These are phyloP conservation scores for Trichoderma breve DNA, from an alignment of 2,329 filamentous ascomycete genomes.

Conservation along the genomic window DNA sequence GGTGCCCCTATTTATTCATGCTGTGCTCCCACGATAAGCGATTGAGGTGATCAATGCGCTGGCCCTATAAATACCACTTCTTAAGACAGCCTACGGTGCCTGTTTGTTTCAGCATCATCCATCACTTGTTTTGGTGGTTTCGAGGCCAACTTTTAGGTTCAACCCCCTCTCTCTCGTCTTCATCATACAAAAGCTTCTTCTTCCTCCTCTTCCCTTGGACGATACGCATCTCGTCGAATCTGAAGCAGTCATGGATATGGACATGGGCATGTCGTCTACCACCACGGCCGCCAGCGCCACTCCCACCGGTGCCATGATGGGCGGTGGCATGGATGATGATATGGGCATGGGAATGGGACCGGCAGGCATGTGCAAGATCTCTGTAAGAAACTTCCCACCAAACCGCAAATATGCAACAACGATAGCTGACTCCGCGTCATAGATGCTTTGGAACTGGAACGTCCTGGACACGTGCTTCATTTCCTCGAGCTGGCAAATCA, in stretches of 20 bases:
- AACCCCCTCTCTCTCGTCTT: background rate
- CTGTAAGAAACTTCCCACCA: conserved; percentile 21
- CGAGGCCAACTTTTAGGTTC: too few species aligned
- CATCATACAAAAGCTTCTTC: background rate
- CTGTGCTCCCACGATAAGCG: conserved; percentile 4
- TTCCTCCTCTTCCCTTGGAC: background rate
- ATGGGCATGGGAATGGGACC: conserved; percentile 29
- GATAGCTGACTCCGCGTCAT: background rate
- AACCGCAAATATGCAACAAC: background rate
- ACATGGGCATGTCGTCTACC: conserved; percentile 4
- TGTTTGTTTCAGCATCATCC: background rate
- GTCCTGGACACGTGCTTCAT: conserved; percentile 71
- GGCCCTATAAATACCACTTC: background rate
- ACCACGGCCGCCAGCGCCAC: conserved; percentile 14
- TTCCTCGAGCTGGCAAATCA: conserved; percentile 66
- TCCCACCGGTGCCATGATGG: background rate
- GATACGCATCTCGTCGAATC: background rate
- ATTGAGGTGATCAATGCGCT: background rate
- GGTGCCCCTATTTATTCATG: background rate
- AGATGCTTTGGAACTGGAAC: conserved; percentile 84
- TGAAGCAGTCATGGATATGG: background rate
- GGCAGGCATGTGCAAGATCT: conserved; percentile 42
- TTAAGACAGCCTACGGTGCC: background rate
- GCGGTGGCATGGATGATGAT: conserved; percentile 19
- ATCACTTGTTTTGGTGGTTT: background rate